These are phyloP conservation scores for Alternaria tenuissima DNA, from an alignment of 2,329 filamentous ascomycete genomes.

Conservation along the genomic window DNA sequence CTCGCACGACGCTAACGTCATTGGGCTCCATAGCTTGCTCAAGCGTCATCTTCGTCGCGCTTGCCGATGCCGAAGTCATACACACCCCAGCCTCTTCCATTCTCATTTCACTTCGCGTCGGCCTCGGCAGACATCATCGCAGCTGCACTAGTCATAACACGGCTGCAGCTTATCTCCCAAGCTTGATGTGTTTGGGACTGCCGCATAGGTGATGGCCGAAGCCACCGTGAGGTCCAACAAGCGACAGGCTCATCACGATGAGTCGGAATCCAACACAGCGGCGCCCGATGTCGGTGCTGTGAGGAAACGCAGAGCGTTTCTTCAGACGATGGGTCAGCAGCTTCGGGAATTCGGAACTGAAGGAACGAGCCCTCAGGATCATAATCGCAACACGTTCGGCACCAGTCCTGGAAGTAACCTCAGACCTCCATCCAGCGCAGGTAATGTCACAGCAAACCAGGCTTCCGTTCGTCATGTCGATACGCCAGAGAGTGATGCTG, in stretches of 20 bases:
- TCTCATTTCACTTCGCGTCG: no score
- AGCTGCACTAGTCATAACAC: no score
- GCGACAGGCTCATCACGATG: constrained; percentile 22
- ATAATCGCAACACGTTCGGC: constrained; percentile 25
- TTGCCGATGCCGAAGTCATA: no score
- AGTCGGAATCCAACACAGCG: constrained; percentile 7
- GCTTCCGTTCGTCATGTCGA: constrained; percentile 12
- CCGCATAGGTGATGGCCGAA: constrained; percentile 24
- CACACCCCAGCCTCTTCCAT: no score
- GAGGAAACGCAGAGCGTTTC: constrained; percentile 32
- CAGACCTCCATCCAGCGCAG: constrained; percentile 17
- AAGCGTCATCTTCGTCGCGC: no score
- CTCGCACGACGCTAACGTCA: no score
- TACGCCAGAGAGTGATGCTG: constrained; percentile 28
- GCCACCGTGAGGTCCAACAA: constrained; percentile 22
- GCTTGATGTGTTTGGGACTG: no score
- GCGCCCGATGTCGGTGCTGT: constrained; percentile 12
- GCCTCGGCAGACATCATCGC: no score
- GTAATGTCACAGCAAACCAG: constrained; percentile 6
- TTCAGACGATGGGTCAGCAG: constrained; percentile 39
- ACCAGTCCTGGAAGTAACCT: constrained; percentile 22
- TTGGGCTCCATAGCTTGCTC: no score
- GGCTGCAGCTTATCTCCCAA: no score
- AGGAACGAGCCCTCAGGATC: constrained; percentile 31
- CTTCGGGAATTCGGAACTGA: constrained; percentile 35